These are phyloP conservation scores for Juncus inflexus DNA, from an alignment of 176 grass and related monocot species.

Conservation along the genomic window DNA sequence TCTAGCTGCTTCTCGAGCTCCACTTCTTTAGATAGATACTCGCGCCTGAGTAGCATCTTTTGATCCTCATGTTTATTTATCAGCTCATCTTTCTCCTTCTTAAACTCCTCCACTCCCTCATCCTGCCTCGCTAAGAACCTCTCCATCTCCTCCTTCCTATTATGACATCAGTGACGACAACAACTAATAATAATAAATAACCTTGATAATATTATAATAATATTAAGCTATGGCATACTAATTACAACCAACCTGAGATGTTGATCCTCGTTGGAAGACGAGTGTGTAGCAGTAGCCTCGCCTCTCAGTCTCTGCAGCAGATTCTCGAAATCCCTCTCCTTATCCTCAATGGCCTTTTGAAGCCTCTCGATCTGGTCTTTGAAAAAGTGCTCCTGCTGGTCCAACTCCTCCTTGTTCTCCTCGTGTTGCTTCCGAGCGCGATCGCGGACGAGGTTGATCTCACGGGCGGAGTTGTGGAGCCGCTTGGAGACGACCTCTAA, in stretches of 20 bases:
- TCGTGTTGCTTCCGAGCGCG: constrained; percentile 47
- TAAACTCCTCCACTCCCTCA: constrained; percentile 48
- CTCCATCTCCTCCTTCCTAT: constrained; percentile 44
- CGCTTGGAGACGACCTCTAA: constrained; percentile 37
- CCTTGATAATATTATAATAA: too few species aligned
- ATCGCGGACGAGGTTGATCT: constrained; percentile 38
- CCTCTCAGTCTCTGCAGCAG: constrained; percentile 42
- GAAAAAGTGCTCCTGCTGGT: constrained; percentile 60
- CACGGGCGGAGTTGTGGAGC: constrained; percentile 39
- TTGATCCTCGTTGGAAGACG: constrained; percentile 31
- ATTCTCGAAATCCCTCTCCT: constrained; percentile 47
- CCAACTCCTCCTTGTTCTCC: constrained; percentile 69
- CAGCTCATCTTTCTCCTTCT: constrained; percentile 41
- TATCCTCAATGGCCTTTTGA: constrained; percentile 50
- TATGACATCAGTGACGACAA: not conserved
- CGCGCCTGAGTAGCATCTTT: constrained; percentile 44
- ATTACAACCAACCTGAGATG: constrained; percentile 37
- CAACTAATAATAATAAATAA: too few species aligned
- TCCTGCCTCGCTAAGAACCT: constrained; percentile 49
- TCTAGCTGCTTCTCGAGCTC: constrained; percentile 53
- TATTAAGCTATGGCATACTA: not conserved
- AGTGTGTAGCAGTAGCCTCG: constrained; percentile 30
- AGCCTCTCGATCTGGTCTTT: constrained; percentile 48
- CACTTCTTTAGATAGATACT: constrained; percentile 52
- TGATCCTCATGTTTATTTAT: constrained; percentile 48